Evolutionary conservation across 805 yeast genomes (phyloP), one percentile per base, ranked within the genome.

Genomic region (Hanseniaspora jakobsenii): DNA sequence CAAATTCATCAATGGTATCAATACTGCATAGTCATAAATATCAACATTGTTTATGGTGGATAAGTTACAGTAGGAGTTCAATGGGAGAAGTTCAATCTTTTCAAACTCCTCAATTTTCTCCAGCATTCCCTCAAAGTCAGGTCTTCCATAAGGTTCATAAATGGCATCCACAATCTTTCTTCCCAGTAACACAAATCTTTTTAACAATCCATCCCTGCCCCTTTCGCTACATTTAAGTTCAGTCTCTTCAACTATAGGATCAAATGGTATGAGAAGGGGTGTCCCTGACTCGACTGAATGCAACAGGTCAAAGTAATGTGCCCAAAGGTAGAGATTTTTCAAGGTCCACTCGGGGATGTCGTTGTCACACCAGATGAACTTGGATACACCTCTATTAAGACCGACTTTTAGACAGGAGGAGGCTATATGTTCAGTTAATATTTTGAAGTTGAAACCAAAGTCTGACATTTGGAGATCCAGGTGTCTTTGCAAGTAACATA

Each of bases 311-410:
- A 49, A 42, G 30, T 47, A 53, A 1, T 57, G 22, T 4, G 55
- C 45, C 59, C 59, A 54, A 17, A 51, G 47, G 60, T 62, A 61
- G 13, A 58, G 19, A 17, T 51, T 53, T 32, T 53, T 51, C 10
- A 61, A 13, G 7, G 53, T 44, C 17, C 44, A 45, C 14, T 54
- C 13, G 16, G 48, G 49, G 2, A 63, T 60, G 2, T 53, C 48
- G 3, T 44, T 18, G 2, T 41, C 29, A 18, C 51, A 47, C 3
- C 37, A 22, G 36, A 49, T 53, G 1, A 51, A 13, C 10, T 40
- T 28, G 3, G 48, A 38, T 13, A 60, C 53, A 42, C 55, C 50
- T 10, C 48, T 47, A 38, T 58, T 49, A 12, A 61, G 30, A 8
- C 51, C 47, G 1, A 24, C 21, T 2, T 49, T 41, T 13, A 57